phyloP scores from a whole-genome alignment of 768 basidiomycete species.

The Boletus rubescentipes region DNA sequence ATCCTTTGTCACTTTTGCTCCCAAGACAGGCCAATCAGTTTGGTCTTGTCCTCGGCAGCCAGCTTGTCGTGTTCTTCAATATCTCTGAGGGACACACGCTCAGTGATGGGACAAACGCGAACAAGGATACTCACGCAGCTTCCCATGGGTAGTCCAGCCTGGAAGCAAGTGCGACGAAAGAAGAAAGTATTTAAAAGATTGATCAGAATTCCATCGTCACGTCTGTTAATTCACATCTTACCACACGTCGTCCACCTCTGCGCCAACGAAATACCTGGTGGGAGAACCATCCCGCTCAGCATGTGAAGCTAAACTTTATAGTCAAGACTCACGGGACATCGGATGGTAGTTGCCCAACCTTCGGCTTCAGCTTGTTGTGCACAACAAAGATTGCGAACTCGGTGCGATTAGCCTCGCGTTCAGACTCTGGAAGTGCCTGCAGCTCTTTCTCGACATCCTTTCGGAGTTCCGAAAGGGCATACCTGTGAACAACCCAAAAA shows the following conservation, averaged over 20 bases:
- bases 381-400: conserved; percentile 93
- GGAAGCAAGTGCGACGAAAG: conserved; percentile 12
- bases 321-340: conserved; percentile 54
- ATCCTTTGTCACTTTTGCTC: background rate
- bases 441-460: conserved; percentile 83
- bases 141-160: conserved; percentile 91
- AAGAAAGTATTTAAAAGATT: background rate
- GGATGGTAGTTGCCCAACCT: conserved; percentile 70
- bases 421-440: conserved; percentile 60
- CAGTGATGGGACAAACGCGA: background rate
- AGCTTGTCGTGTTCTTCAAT: conserved; percentile 75
- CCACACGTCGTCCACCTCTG: conserved; percentile 73
- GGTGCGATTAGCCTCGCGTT: conserved; percentile 73
- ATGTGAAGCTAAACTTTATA: background rate
- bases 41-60: conserved; percentile 44
- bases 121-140: conserved; percentile 49
- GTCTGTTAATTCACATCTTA: conserved; percentile 35
- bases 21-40: conserved; percentile 2
- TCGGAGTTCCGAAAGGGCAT: conserved; percentile 85
- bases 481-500: conserved; percentile 45
- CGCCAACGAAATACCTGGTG: conserved; percentile 75
- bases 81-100: conserved; percentile 42
- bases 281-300: conserved; percentile 1
- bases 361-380: conserved; percentile 89
- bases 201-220: conserved; percentile 16